Percentiles rank a stretch among this genome's conserved stretches.
Evolutionary conservation across 306 rosid species (phyloP).

Genomic region (Pyrus communis): DNA sequence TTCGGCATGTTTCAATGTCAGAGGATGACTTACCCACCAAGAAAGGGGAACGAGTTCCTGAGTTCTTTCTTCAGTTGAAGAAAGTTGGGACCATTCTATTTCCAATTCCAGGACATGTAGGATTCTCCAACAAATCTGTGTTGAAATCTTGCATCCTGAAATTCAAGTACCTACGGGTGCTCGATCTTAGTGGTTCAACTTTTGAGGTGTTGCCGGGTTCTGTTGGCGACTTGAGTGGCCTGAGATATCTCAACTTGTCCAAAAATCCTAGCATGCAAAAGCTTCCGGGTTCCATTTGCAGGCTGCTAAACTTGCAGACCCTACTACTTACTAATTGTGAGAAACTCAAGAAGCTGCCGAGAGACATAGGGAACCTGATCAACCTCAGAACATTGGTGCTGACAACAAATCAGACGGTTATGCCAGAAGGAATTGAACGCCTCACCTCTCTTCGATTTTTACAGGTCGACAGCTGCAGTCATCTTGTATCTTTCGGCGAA

Average conservation of each 20-base stretch:
- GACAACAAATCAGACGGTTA: slow-evolving; percentile 6
- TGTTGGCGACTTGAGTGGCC: slow-evolving; percentile 5
- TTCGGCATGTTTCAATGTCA: neutral
- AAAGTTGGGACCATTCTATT: neutral
- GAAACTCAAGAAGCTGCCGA: slow-evolving; percentile 21
- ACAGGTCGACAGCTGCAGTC: neutral
- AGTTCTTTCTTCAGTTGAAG: neutral
- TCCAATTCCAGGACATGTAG: neutral
- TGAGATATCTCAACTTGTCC: slow-evolving; percentile 7
- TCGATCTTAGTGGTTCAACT: slow-evolving; percentile 6
- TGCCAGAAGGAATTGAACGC: slow-evolving; percentile 15
- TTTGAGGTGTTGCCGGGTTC: slow-evolving; percentile 12
- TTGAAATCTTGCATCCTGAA: neutral
- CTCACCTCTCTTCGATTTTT: slow-evolving; percentile 17
- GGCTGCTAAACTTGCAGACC: slow-evolving; percentile 20
- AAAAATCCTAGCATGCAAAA: neutral
- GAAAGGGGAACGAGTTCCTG: neutral
- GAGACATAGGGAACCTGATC: slow-evolving; percentile 11
- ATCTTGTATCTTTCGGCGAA: neutral
- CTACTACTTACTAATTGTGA: slow-evolving; percentile 9
- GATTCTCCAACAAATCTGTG: neutral
- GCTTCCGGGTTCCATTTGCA: slow-evolving; percentile 22
- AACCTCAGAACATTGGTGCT: slow-evolving; percentile 17
- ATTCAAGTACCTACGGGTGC: slow-evolving; percentile 7
- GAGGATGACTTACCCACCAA: neutral